These are phyloP conservation scores for Venturia aucupariae DNA, from an alignment of 2,329 filamentous ascomycete species.

Conservation along the genomic window DNA sequence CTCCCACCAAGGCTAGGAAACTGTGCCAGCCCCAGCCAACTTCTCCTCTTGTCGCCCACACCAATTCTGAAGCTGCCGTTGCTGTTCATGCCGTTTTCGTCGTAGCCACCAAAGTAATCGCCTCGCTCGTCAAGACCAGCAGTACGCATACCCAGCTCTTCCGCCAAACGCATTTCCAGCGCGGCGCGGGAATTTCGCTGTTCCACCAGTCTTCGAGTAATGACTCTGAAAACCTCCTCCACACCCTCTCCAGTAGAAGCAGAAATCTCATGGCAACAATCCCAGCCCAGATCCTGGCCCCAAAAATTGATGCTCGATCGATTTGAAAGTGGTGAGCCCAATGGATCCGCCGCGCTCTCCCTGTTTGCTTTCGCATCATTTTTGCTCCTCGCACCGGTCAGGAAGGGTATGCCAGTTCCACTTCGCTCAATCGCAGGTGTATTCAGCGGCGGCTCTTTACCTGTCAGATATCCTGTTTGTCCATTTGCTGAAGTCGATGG, in stretches of 20 bases:
- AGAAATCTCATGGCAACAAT: conserved; percentile 93
- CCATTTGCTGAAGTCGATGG: conserved; percentile 54
- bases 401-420: not conserved
- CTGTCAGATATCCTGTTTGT: conserved; percentile 35
- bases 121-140: conserved; percentile 35
- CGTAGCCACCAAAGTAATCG: conserved; percentile 23
- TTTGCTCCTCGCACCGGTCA: not conserved
- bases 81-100: conserved; percentile 2
- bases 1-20: conserved; percentile 20
- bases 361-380: not conserved
- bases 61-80: conserved; percentile 53
- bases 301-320: conserved; percentile 61
- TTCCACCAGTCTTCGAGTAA: conserved; percentile 76
- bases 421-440: conserved; percentile 6
- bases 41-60: conserved; percentile 52
- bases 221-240: conserved; percentile 89
- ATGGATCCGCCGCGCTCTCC: conserved; percentile 5
- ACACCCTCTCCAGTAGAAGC: conserved; percentile 92
- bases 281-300: conserved; percentile 91
- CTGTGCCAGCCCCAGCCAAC: conserved; percentile 55
- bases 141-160: conserved; percentile 21
- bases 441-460: conserved; percentile 7
- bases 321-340: conserved; percentile 13
- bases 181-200: conserved; percentile 51
- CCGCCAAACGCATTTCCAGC: conserved; percentile 38